Percentiles rank a stretch among this genome's conserved stretches.
Evolutionary conservation across 805 yeast species (phyloP).

Genomic region (Pichia exigua): DNA sequence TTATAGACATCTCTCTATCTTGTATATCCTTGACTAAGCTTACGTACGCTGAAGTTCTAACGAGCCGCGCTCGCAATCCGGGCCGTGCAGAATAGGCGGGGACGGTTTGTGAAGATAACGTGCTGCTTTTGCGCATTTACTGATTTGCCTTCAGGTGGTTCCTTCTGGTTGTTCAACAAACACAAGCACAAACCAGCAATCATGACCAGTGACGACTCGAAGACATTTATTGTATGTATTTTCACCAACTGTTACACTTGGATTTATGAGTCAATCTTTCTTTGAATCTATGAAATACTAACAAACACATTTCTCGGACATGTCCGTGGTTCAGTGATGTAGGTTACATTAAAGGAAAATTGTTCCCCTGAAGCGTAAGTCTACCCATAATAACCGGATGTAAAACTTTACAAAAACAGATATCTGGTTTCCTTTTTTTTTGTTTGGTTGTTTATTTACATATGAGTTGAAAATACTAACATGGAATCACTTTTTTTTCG

Average conservation of each 20-base stretch:
- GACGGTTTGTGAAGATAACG: not conserved
- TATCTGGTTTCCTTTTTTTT: not conserved
- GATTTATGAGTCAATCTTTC: not conserved
- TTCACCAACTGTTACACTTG: not conserved
- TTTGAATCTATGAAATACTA: not conserved
- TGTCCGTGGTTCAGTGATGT: not conserved
- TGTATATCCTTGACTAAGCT: not conserved
- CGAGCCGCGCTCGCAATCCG: not conserved
- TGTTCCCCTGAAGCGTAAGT: constrained; percentile 5
- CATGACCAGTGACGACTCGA: constrained; percentile 6
- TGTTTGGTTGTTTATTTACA: not conserved
- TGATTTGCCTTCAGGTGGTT: not conserved
- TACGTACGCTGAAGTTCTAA: not conserved
- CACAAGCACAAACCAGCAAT: not conserved
- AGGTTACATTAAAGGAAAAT: constrained; percentile 8
- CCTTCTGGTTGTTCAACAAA: not conserved
- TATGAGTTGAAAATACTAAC: not conserved
- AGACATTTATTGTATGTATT: constrained; percentile 6
- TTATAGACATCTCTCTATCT: too few species aligned
- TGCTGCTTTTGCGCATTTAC: not conserved
- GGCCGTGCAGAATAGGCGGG: not conserved
- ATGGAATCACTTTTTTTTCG: not conserved
- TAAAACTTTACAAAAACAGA: too few species aligned
- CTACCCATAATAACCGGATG: not conserved
- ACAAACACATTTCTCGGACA: not conserved